Evolutionary conservation across 768 basidiomycete genomes (phyloP).

Genomic region (Boletus vermiculosoides): DNA sequence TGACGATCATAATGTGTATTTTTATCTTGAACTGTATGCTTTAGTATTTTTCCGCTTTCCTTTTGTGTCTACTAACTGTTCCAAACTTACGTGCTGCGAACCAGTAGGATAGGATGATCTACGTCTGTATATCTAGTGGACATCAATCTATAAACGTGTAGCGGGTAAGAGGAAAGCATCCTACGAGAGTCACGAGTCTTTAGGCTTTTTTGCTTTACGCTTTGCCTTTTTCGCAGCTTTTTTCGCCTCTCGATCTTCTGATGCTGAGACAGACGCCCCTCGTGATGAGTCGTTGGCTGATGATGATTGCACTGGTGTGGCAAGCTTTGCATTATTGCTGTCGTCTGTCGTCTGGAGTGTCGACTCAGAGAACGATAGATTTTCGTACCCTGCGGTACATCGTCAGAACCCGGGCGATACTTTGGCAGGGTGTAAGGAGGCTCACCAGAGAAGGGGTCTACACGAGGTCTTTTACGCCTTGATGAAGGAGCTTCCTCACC

Average conservation of each 20-base stretch:
- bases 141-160: slow-evolving; percentile 17
- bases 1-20: slow-evolving; percentile 36
- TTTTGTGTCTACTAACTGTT: slow-evolving; percentile 10
- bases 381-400: slow-evolving; percentile 32
- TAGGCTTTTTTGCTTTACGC: slow-evolving; percentile 32
- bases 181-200: slow-evolving; percentile 11
- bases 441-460: slow-evolving; percentile 70
- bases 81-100: slow-evolving; percentile 16
- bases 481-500: slow-evolving; percentile 13
- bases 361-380: slow-evolving; percentile 8
- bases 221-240: slow-evolving; percentile 36
- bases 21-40: slow-evolving; percentile 28
- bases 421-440: background rate
- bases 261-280: slow-evolving; percentile 20
- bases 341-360: background rate
- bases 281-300: slow-evolving; percentile 12
- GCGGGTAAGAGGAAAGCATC: background rate
- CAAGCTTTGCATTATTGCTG: slow-evolving; percentile 10
- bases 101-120: slow-evolving; percentile 12
- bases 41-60: slow-evolving; percentile 21
- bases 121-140: slow-evolving; percentile 14
- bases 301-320: background rate
- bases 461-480: slow-evolving; percentile 50
- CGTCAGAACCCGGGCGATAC: background rate
- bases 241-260: slow-evolving; percentile 25